phyloP scores from a whole-genome alignment of 2,329 filamentous ascomycete genomes.

The Rhinocladiella similis region DNA sequence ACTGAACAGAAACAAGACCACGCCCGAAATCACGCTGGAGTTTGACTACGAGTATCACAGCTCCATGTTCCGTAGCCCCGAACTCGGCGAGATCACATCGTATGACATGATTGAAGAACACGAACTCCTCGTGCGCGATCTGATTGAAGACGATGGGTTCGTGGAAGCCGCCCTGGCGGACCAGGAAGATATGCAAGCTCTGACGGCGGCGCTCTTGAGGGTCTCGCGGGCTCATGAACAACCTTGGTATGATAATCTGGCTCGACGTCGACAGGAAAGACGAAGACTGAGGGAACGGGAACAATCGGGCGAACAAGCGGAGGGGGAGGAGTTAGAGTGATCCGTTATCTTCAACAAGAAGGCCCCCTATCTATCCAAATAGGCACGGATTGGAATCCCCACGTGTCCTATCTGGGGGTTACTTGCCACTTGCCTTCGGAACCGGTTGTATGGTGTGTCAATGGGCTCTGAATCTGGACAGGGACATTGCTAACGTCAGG shows the following conservation, averaged over 20 bases:
- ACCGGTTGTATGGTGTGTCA: too few relatives aligned
- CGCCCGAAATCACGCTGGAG: constrained; percentile 3
- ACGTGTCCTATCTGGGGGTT: too few relatives aligned
- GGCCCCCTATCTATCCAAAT: too few relatives aligned
- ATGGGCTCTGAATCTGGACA: too few relatives aligned
- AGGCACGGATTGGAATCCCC: too few relatives aligned
- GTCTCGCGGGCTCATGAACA: constrained; percentile 11
- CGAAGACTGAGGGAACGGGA: background rate
- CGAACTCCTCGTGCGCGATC: constrained; percentile 13
- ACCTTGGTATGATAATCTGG: constrained; percentile 12
- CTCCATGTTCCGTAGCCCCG: constrained; percentile 13
- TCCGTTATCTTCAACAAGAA: background rate
- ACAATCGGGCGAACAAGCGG: background rate
- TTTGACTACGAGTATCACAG: constrained; percentile 12
- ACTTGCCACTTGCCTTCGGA: too few relatives aligned
- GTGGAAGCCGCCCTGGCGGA: constrained; percentile 5
- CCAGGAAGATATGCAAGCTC: constrained; percentile 6
- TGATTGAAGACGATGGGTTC: constrained; percentile 19
- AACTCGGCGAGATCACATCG: constrained; percentile 14
- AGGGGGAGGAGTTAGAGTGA: background rate
- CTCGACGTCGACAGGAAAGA: background rate
- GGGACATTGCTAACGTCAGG: too few relatives aligned
- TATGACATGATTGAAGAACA: constrained; percentile 17
- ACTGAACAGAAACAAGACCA: background rate
- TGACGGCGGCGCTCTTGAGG: constrained; percentile 7